Conservation (phyloP, 768 basidiomycete species). For the Tulasnella sp. region DNA sequence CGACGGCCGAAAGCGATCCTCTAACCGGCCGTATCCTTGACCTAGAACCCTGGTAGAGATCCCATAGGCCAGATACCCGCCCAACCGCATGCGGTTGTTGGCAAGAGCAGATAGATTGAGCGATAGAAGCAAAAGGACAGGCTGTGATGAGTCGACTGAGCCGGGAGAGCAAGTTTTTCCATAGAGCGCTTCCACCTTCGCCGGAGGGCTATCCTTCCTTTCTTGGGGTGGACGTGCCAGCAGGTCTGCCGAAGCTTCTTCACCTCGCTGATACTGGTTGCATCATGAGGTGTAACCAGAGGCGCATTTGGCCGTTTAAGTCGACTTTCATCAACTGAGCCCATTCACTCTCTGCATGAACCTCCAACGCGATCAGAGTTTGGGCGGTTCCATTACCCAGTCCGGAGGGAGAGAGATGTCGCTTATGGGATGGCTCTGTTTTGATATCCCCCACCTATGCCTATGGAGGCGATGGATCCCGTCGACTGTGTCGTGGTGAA, state of each 20-base stretch:
- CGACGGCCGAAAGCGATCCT: conserved; percentile 77
- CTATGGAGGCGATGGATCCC: not conserved
- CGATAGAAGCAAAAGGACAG: conserved; percentile 56
- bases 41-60: conserved; percentile 77
- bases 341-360: conserved; percentile 41
- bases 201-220: conserved; percentile 56
- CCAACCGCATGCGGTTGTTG: conserved; percentile 63
- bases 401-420: conserved; percentile 23
- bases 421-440: conserved; percentile 58
- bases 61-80: conserved; percentile 82
- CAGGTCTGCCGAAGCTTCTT: not conserved
- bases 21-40: conserved; percentile 79
- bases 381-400: too few relatives aligned
- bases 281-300: not conserved
- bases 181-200: conserved; percentile 13
- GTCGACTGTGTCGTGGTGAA: not conserved
- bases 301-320: conserved; percentile 30
- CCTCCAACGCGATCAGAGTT: conserved; percentile 27
- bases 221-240: not conserved
- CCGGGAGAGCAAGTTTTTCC: not conserved
- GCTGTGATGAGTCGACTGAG: not conserved
- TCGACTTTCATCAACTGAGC: conserved; percentile 41
- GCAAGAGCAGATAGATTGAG: conserved; percentile 71
- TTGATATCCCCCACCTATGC: conserved; percentile 64
- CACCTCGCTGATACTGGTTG: conserved; percentile 19